Evolutionary conservation across 345 rosid genomes (phyloP), one percentile per base, ranked within the genome.

Genomic region (Turnera subulata): DNA sequence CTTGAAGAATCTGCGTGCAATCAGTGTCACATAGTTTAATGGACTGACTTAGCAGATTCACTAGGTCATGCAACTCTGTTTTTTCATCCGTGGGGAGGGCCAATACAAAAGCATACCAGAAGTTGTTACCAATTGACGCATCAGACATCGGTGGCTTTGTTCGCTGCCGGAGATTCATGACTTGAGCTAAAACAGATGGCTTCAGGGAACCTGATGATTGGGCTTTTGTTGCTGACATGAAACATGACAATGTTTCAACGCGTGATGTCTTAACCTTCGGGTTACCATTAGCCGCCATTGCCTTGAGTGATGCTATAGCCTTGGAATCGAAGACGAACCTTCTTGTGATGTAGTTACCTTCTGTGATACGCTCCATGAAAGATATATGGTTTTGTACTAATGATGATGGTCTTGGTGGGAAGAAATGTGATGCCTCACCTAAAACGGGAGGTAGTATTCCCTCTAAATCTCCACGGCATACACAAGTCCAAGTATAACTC

Each of bases 121-220:
- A 58, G 24, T 51, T 20, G 22, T 66, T 45, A 8, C 64, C 71
- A 1, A 53, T 19, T 4, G 59, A 32, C 15, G 35, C 37, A 2
- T 44, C 24, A 7, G 71, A 29, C 71, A 69, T 50, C 6, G 68
- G 63, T 5, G 73, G 73, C 33, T 61, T 49, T 15, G 67, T 49
- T 43, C 57, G 13, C 16, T 45, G 16, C 24, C 73, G 56, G 12
- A 68, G 67, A 46, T 69, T 63, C 55, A 69, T 58, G 38, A 63
- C 63, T 51, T 69, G 54, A 4, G 56, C 64, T 23, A 69, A 17
- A 49, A 62, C 45, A 1, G 53, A 62, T 7, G 59, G 39, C 11
- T 57, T 62, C 1, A 68, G 46, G 3, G 59, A 11, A 0, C 47
- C 47, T 13, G 52, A 20, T 15, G 25, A 15, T 13, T 23, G 14